Base-by-base conservation (phyloP, 106 monocot species). In the Phalaenopsis aphrodite region DNA sequence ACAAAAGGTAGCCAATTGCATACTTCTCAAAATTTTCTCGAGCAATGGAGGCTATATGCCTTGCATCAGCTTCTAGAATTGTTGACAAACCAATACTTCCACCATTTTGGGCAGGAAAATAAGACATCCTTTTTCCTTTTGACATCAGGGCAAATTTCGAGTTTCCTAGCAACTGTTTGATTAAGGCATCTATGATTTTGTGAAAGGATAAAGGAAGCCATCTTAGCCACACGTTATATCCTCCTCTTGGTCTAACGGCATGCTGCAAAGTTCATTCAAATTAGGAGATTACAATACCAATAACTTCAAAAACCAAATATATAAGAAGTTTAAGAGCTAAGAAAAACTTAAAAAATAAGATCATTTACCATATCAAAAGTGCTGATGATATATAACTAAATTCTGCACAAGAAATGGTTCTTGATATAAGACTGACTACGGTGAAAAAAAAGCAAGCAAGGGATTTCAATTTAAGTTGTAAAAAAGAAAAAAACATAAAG, bases 21-120 rank as follows among this genome's bases (percentile, higher is more conserved):
- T 93, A 99, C 99, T 99, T 99, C 74, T 95, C 95, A 82, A 95
- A 99, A 77, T 89, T 95, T 41, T 95, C 90, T 49, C 77, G 84
- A 58, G 99, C 99, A 79, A 88, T 80, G 16, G 83, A 55, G 52
- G 91, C 95, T 58, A 99, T 99, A 79, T 90, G 83, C 75, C 72
- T 91, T 64, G 91, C 83, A 85, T 95, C 99, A 64, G 99, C 91
- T 84, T 99, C 98, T 84, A 99, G 82, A 78, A 99, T 80, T 15
- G 91, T 88, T 42, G 91, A 87, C 73, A 99, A 85, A 18, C 99
- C 99, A 81, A 84, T 78, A 67, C 37, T 82, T 79, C 80, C 85
- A 75, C 85, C 88, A 78, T 91, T 91, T 43, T 87, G 85, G 79
- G 84, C 24, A 52, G 85, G 55, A 36, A 82, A 82, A 42, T 91